A percentile compares a stretch with the other conserved stretches of the same genome.
phyloP scores from a whole-genome alignment of 2,329 filamentous ascomycete species.

The Mollisia scopiformis region DNA sequence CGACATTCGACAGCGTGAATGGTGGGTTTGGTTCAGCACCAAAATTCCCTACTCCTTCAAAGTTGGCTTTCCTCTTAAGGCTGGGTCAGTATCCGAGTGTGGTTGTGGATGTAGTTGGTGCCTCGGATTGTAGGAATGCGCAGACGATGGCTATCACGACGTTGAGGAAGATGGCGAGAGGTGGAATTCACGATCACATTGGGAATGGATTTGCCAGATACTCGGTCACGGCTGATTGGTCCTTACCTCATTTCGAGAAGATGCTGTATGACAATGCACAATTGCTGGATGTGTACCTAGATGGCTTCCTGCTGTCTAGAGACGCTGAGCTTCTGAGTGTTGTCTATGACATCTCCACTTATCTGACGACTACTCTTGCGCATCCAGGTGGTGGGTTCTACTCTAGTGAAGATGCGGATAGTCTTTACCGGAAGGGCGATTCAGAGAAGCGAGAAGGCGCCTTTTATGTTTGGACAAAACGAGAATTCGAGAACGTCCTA shows the following conservation, averaged over 20 bases:
- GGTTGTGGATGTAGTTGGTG: conserved; percentile 86
- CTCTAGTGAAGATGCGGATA: conserved; percentile 90
- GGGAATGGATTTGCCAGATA: conserved; percentile 83
- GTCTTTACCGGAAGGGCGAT: conserved; percentile 72
- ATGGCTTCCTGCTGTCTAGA: conserved; percentile 68
- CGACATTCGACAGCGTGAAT: conserved; percentile 76
- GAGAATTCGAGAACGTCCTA: conserved; percentile 81
- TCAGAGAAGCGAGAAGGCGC: conserved; percentile 86
- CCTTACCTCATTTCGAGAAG: conserved; percentile 95
- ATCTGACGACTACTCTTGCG: conserved; percentile 76
- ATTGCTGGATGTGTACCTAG: conserved; percentile 80
- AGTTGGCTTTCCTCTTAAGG: conserved; percentile 79
- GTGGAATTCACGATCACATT: conserved; percentile 74
- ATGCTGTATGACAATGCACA: conserved; percentile 93
- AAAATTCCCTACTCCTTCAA: conserved; percentile 89
- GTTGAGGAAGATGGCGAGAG: conserved; percentile 74
- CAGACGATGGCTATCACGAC: conserved; percentile 81
- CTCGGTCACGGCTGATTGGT: conserved; percentile 91
- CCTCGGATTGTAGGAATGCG: conserved; percentile 73
- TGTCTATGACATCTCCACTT: conserved; percentile 83
- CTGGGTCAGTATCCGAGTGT: conserved; percentile 71
- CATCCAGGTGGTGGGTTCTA: conserved; percentile 75
- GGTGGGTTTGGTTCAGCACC: conserved; percentile 81
- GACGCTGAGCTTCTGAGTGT: conserved; percentile 76
- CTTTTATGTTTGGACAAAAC: conserved; percentile 91